Percentiles rank a stretch among this genome's conserved stretches.
Conservation (phyloP, 1,284 basidiomycete species). For the Cerioporus squamosus region DNA sequence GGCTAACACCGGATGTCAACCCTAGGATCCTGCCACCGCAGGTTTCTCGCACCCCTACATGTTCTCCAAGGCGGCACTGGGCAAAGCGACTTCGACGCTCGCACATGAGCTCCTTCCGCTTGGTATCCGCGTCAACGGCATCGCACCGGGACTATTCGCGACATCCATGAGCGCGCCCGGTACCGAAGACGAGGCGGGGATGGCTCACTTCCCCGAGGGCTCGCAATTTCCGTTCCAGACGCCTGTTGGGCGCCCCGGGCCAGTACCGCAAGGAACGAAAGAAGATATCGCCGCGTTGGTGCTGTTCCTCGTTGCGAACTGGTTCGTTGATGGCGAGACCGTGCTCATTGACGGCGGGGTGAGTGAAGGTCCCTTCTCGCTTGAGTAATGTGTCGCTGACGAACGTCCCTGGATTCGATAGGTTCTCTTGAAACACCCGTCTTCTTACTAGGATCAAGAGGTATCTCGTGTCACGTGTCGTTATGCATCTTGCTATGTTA, state of each 20-base stretch:
- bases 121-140: constrained; percentile 55
- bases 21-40: constrained; percentile 45
- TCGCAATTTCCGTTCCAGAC: constrained; percentile 35
- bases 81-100: constrained; percentile 50
- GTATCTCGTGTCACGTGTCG: no score
- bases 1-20: no score
- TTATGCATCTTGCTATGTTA: no score
- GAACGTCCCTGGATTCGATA: neutral
- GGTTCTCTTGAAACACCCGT: no score
- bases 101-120: constrained; percentile 54
- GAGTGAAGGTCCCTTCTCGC: constrained; percentile 25
- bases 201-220: constrained; percentile 33
- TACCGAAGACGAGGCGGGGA: constrained; percentile 36
- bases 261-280: constrained; percentile 39
- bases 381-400: neutral
- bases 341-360: constrained; percentile 55
- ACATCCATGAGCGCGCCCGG: constrained; percentile 40
- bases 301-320: constrained; percentile 49
- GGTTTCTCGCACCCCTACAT: constrained; percentile 49
- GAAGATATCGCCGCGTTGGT: constrained; percentile 49
- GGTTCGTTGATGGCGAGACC: constrained; percentile 53
- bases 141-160: constrained; percentile 45
- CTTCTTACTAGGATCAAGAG: no score
- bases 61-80: constrained; percentile 54
- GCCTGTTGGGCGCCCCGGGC: constrained; percentile 34